A percentile compares a stretch with the other conserved stretches of the same genome.
Conservation (phyloP, 257 asterid genomes). For the Misopates orontium region DNA sequence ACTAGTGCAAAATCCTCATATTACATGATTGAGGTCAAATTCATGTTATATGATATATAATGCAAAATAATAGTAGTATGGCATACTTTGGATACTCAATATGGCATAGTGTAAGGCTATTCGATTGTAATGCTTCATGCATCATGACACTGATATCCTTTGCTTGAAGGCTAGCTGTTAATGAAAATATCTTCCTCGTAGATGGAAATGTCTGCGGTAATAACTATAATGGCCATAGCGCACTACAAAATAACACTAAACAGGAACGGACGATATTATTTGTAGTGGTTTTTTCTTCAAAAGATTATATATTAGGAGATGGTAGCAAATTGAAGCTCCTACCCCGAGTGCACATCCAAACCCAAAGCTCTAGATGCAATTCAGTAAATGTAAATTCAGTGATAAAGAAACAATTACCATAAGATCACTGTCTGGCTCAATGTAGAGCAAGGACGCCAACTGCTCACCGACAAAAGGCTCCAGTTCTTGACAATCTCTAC, state of each 20-base stretch:
- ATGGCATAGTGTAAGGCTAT: neutral
- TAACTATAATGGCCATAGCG: neutral
- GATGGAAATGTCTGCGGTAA: too few species aligned
- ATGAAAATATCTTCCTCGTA: too few species aligned
- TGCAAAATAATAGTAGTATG: neutral
- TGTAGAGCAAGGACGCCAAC: conserved; percentile 81
- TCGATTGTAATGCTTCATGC: conserved; percentile 1
- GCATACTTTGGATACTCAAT: neutral
- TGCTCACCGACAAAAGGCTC: conserved; percentile 90
- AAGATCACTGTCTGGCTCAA: conserved; percentile 91
- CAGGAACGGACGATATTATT: neutral
- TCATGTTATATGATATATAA: neutral
- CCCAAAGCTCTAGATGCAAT: conserved; percentile 4
- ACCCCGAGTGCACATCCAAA: neutral
- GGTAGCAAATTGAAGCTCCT: conserved; percentile 16
- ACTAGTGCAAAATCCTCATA: neutral
- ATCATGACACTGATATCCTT: too few species aligned
- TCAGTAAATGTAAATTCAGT: conserved; percentile 17
- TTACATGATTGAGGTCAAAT: neutral
- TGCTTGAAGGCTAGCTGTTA: too few species aligned
- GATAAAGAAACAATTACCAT: conserved; percentile 52
- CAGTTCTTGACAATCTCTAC: conserved; percentile 93
- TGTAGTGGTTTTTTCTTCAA: neutral
- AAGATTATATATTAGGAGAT: neutral
- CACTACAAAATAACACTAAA: conserved; percentile 1